Evolutionary conservation across 2,329 filamentous ascomycete species (phyloP).

Genomic region (Beauveria scarabaeidicola): DNA sequence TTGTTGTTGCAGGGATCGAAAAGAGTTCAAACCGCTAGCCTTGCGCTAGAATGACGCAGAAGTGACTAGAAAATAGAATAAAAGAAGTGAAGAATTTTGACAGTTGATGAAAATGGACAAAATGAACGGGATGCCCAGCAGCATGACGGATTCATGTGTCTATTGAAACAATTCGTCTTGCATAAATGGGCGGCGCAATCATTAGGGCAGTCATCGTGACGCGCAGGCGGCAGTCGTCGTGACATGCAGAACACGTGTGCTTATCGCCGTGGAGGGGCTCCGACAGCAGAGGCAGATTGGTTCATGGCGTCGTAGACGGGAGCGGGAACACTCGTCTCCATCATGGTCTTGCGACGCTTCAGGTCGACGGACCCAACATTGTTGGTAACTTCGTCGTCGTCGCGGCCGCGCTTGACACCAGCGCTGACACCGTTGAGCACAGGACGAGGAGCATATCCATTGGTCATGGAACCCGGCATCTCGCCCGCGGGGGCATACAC

Average conservation of each 20-base stretch:
- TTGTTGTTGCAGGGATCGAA: slow-evolving; percentile 3
- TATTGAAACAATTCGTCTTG: not conserved
- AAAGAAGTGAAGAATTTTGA: not conserved
- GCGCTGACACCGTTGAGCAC: slow-evolving; percentile 54
- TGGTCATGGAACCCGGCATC: slow-evolving; percentile 45
- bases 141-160: not conserved
- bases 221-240: not conserved
- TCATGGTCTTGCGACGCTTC: slow-evolving; percentile 74
- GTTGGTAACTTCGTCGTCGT: slow-evolving; percentile 50
- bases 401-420: slow-evolving; percentile 38
- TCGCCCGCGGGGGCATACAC: slow-evolving; percentile 62
- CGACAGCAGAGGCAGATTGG: slow-evolving; percentile 37
- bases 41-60: not conserved
- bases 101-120: slow-evolving; percentile 2
- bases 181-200: not conserved
- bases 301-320: slow-evolving; percentile 42
- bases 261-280: slow-evolving; percentile 33
- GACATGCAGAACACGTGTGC: not conserved
- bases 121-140: not conserved
- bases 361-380: slow-evolving; percentile 51
- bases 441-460: slow-evolving; percentile 56
- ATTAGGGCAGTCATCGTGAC: slow-evolving; percentile 1
- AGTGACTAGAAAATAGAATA: slow-evolving; percentile 7
- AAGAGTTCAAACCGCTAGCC: slow-evolving; percentile 6
- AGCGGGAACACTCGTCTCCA: slow-evolving; percentile 47